Conservation (phyloP, 2,329 filamentous ascomycete species). For the Cladophialophora psammophila region DNA sequence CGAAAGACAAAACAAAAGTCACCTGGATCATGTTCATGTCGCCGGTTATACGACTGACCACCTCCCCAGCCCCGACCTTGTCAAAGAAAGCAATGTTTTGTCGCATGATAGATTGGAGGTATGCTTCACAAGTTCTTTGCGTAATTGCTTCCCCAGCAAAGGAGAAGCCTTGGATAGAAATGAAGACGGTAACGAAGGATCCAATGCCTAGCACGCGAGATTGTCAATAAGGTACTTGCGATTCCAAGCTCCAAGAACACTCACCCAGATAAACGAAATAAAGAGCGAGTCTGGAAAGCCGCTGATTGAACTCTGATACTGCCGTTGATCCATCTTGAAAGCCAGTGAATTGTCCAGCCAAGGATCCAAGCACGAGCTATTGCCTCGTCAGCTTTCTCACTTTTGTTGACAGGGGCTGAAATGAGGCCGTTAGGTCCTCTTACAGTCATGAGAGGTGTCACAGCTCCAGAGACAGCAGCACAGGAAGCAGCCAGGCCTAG, state of each 20-base stretch:
- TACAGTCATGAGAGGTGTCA: slow-evolving; percentile 79
- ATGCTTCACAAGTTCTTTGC: slow-evolving; percentile 78
- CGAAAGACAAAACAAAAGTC: neutral
- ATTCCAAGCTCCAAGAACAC: neutral
- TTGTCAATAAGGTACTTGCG: neutral
- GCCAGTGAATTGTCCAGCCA: slow-evolving; percentile 73
- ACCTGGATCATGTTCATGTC: slow-evolving; percentile 90
- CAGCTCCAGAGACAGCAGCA: slow-evolving; percentile 74
- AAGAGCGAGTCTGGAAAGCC: slow-evolving; percentile 69
- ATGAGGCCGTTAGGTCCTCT: slow-evolving; percentile 25
- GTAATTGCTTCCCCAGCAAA: slow-evolving; percentile 81
- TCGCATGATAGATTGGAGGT: slow-evolving; percentile 79
- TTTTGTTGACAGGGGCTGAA: neutral
- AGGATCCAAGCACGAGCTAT: slow-evolving; percentile 72
- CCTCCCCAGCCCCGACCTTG: slow-evolving; percentile 86
- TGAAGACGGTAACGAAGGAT: slow-evolving; percentile 77
- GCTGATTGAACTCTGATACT: slow-evolving; percentile 63
- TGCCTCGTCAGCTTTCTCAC: neutral
- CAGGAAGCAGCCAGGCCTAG: slow-evolving; percentile 66
- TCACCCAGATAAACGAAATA: slow-evolving; percentile 78
- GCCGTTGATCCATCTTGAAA: slow-evolving; percentile 62
- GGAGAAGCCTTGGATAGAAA: slow-evolving; percentile 86
- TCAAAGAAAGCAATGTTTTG: slow-evolving; percentile 94
- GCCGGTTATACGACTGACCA: slow-evolving; percentile 89
- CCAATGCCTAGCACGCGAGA: slow-evolving; percentile 63